Conservation (phyloP, 345 rosid genomes). For the Psidium friedrichsthalianum region DNA sequence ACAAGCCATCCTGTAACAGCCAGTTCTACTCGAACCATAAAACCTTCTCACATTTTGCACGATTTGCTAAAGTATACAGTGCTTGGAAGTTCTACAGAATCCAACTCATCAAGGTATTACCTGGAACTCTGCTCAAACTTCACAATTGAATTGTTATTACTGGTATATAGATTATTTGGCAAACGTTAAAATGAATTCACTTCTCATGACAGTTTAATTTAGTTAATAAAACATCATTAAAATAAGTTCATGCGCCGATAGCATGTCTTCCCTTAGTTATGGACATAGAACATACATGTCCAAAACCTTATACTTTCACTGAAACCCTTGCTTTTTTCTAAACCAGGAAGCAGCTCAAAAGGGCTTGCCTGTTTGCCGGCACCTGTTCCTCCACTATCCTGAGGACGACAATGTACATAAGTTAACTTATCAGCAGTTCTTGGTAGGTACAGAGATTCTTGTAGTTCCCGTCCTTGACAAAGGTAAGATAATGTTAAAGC, state of each 20-base stretch:
- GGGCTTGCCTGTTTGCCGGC: slow-evolving; percentile 69
- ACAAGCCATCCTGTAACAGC: slow-evolving; percentile 46
- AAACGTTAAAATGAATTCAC: neutral
- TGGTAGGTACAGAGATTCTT: slow-evolving; percentile 53
- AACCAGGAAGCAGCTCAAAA: slow-evolving; percentile 47
- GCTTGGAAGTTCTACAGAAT: slow-evolving; percentile 66
- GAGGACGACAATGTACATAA: slow-evolving; percentile 36
- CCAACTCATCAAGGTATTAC: slow-evolving; percentile 46
- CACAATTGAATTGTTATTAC: neutral
- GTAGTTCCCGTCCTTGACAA: slow-evolving; percentile 66
- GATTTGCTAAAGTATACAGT: slow-evolving; percentile 49
- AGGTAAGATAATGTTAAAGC: slow-evolving; percentile 38
- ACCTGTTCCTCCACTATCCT: slow-evolving; percentile 62
- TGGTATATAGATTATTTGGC: neutral
- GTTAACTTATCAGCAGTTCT: slow-evolving; percentile 54
- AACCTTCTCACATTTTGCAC: slow-evolving; percentile 50
- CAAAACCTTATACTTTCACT: slow-evolving; percentile 4
- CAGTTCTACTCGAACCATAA: slow-evolving; percentile 49
- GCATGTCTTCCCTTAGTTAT: neutral
- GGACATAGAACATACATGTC: neutral
- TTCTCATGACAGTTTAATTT: neutral
- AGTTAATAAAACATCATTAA: neutral
- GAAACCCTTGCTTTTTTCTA: neutral
- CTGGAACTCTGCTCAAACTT: neutral
- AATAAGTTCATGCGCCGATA: neutral